Percentiles rank a stretch among this genome's conserved stretches.
Conservation (phyloP, 2,329 filamentous ascomycete species). For the Alternaria postmessia region DNA sequence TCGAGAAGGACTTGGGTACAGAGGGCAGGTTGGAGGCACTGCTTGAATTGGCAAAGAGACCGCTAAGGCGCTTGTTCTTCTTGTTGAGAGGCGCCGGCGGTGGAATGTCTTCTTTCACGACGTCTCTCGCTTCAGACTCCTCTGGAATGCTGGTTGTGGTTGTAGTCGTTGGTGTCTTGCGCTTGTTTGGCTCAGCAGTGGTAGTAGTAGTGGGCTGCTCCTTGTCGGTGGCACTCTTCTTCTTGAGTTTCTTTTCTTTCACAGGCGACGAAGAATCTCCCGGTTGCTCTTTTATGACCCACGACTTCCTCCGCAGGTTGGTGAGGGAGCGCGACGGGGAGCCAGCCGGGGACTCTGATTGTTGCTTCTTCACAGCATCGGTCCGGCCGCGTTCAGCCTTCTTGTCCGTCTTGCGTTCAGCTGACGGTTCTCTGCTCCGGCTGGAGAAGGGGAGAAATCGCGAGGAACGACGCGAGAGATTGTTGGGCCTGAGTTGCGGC, state of each 20-base stretch:
- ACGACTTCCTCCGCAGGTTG: conserved; percentile 49
- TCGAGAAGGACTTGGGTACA: conserved; percentile 60
- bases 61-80: conserved; percentile 48
- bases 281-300: conserved; percentile 36
- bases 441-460: conserved; percentile 46
- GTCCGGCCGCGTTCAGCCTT: conserved; percentile 37
- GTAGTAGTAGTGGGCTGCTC: conserved; percentile 7
- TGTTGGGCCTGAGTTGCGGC: conserved; percentile 43
- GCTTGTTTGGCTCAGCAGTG: conserved; percentile 32
- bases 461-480: conserved; percentile 45
- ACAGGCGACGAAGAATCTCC: conserved; percentile 25
- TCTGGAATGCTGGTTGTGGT: conserved; percentile 43
- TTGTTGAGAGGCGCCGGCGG: conserved; percentile 40
- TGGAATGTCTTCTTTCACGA: conserved; percentile 33
- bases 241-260: conserved; percentile 25
- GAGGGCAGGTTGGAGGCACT: conserved; percentile 49
- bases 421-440: conserved; percentile 45
- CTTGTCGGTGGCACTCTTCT: conserved; percentile 30
- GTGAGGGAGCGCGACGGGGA: conserved; percentile 46
- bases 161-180: conserved; percentile 32
- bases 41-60: conserved; percentile 39
- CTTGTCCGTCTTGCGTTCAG: conserved; percentile 39
- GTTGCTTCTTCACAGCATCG: conserved; percentile 38
- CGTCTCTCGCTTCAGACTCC: conserved; percentile 32
- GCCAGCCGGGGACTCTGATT: conserved; percentile 31